These are phyloP conservation scores for rapeseed (Brassica napus) DNA, from an alignment of 345 rosid species.

Conservation along the genomic window DNA sequence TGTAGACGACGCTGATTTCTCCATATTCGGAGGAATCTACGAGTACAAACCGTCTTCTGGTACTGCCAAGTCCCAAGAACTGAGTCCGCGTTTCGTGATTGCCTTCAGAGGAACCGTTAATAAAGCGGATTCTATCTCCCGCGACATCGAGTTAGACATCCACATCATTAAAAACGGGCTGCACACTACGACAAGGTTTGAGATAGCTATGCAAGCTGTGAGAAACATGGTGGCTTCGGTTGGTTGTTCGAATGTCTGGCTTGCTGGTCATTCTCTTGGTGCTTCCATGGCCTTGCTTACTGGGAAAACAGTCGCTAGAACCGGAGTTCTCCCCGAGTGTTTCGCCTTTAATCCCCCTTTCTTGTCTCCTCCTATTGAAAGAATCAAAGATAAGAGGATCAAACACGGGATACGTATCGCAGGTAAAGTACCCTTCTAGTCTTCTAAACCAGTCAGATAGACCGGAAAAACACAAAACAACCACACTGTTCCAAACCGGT, in stretches of 20 bases:
- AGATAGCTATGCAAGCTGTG: conserved; percentile 77
- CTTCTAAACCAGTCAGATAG: not conserved
- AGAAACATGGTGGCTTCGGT: conserved; percentile 62
- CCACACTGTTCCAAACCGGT: not conserved
- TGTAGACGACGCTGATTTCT: conserved; percentile 68
- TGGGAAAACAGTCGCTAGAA: conserved; percentile 72
- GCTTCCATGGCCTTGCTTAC: conserved; percentile 79
- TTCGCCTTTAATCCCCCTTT: conserved; percentile 88
- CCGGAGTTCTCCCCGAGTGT: conserved; percentile 54
- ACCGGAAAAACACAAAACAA: not conserved
- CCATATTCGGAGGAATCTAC: conserved; percentile 79
- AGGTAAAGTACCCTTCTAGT: conserved; percentile 43
- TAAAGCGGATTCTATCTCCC: conserved; percentile 62
- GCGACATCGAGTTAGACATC: conserved; percentile 67
- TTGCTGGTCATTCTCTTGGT: conserved; percentile 94
- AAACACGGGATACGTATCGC: conserved; percentile 72
- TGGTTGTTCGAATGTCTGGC: conserved; percentile 73
- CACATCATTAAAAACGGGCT: conserved; percentile 66
- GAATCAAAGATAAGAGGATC: conserved; percentile 62
- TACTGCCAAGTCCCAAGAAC: conserved; percentile 31
- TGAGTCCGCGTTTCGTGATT: conserved; percentile 61
- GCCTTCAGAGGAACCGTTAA: conserved; percentile 83
- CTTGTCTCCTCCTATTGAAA: conserved; percentile 73
- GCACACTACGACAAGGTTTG: conserved; percentile 70
- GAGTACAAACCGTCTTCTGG: conserved; percentile 50